Conservation (phyloP, 2,329 filamentous ascomycete genomes). For the Chaetomium sp. region DNA sequence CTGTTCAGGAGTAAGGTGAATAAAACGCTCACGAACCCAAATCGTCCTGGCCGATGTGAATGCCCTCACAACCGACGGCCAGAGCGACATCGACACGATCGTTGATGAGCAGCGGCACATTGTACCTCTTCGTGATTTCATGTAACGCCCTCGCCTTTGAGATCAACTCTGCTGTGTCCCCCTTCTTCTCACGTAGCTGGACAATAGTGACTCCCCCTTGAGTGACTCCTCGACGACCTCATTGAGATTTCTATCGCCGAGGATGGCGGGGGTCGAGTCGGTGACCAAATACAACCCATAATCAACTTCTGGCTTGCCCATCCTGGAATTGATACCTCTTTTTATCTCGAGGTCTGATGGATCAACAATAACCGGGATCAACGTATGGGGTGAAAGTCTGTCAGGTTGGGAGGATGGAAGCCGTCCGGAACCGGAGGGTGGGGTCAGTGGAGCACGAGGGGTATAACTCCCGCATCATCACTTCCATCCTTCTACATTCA, state of each 20-base stretch:
- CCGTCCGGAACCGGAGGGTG: background rate
- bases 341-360: background rate
- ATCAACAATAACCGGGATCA: background rate
- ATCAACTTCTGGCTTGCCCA: constrained; percentile 51
- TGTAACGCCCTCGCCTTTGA: constrained; percentile 72
- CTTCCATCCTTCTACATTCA: background rate
- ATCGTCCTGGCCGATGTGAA: constrained; percentile 95
- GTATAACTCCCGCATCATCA: background rate
- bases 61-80: constrained; percentile 84
- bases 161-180: constrained; percentile 71
- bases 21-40: constrained; percentile 59
- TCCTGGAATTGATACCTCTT: background rate
- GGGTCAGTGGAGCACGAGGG: background rate
- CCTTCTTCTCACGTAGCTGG: constrained; percentile 87
- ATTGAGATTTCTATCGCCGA: constrained; percentile 70
- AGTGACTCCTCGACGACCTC: constrained; percentile 75
- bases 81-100: constrained; percentile 88
- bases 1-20: background rate
- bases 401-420: background rate
- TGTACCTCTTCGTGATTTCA: constrained; percentile 64
- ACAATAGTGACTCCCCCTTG: constrained; percentile 78
- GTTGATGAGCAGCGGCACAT: constrained; percentile 86
- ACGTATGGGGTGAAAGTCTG: background rate
- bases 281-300: constrained; percentile 90
- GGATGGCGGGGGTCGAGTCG: constrained; percentile 84